phyloP scores from a whole-genome alignment of 2,329 filamentous ascomycete genomes.

The Knoxdaviesia capensis region DNA sequence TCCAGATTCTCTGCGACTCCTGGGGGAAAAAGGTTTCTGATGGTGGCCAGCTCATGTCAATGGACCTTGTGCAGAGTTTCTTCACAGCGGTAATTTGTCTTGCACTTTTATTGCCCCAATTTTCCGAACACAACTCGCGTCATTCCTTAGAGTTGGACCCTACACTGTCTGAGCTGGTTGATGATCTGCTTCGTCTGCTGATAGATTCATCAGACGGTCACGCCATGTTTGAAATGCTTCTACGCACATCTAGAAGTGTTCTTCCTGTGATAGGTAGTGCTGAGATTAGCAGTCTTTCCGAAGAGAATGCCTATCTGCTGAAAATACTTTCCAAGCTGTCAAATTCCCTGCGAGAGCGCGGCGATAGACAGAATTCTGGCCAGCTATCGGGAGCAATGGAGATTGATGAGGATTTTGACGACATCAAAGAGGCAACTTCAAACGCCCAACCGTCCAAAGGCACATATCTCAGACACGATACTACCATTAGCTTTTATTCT shows the following conservation, averaged over 20 bases:
- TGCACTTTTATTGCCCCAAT: conserved; percentile 24
- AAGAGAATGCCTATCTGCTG: conserved; percentile 19
- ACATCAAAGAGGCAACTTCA: too few species aligned
- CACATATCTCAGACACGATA: too few species aligned
- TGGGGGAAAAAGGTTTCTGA: conserved; percentile 26
- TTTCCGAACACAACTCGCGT: conserved; percentile 24
- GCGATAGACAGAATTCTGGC: conserved; percentile 12
- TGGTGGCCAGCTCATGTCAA: conserved; percentile 25
- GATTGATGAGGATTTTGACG: conserved; percentile 41
- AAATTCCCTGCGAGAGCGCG: conserved; percentile 12
- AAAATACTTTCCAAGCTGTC: conserved; percentile 21
- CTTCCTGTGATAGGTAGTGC: conserved; percentile 22
- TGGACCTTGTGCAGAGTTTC: conserved; percentile 31
- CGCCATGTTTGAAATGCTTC: conserved; percentile 23
- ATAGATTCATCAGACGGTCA: conserved; percentile 23
- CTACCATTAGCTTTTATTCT: conserved; percentile 18
- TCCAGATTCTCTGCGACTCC: conserved; percentile 22
- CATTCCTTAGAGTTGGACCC: conserved; percentile 28
- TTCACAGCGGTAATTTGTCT: conserved; percentile 25
- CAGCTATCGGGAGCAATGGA: conserved; percentile 39
- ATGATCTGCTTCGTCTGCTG: conserved; percentile 19
- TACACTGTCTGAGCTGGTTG: conserved; percentile 18
- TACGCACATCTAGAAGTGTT: conserved; percentile 22
- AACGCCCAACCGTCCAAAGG: too few species aligned
- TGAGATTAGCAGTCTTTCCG: conserved; percentile 17